Evolutionary conservation across 306 rosid species (phyloP), one percentile per base, ranked within the genome.

Genomic region (Herpetospermum pedunculosum): DNA sequence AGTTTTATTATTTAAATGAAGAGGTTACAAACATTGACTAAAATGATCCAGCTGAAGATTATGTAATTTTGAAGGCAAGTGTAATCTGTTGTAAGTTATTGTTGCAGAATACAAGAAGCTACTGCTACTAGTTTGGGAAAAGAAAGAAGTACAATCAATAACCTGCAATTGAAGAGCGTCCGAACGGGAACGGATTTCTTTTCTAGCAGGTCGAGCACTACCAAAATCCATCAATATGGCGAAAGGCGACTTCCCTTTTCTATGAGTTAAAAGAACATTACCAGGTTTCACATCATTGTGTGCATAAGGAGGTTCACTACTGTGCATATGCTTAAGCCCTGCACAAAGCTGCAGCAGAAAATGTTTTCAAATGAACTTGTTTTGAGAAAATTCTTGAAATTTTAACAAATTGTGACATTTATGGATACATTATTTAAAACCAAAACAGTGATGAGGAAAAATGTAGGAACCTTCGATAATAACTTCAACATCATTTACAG

Each of bases 81-180:
- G 9, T 32, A 60, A 29, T 29, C 65, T 23, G 60, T 25, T 10
- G 30, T 25, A 25, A 11, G 34, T 29, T 14, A 60, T 18, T 11
- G 72, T 9, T 3, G 29, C 70, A 60, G 52, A 38, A 40, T 65
- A 40, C 18, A 13, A 40, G 38, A 25, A 69, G 35, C 43, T 26
- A 37, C 6, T 21, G 23, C 1, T 43, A 23, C 35, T 68, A 25
- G 21, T 41, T 13, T 14, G 23, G 26, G n/a, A 47, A 32, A 4
- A 25, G 70, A 40, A 16, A 0, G 50, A 70, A 70, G 44, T 15
- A 74, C 2, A 49, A 50, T 43, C 69, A 75, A 68, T 67, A 48
- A 95, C 99, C 99, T 95, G 99, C 82, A 95, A 85, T 83, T 92
- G 97, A 18, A 95, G 90, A 48, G 99, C 99, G 84, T 92, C 99